Conservation (phyloP, 106 monocot genomes). For the Cymbidium sinense region DNA sequence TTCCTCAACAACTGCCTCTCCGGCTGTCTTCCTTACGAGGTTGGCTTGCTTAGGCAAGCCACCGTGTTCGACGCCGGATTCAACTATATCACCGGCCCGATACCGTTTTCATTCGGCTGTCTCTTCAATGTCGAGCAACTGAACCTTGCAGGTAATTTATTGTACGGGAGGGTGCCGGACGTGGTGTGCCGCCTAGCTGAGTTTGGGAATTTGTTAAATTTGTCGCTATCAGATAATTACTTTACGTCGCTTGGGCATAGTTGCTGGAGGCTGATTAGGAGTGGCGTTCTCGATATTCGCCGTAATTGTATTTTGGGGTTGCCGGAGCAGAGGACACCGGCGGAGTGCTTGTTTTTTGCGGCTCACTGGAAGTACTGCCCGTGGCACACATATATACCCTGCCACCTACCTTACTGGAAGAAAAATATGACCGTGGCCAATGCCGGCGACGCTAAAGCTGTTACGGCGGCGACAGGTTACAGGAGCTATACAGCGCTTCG, state of each 20-base stretch:
- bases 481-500: background rate
- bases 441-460: background rate
- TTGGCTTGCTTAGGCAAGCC: constrained; percentile 25
- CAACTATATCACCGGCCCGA: constrained; percentile 32
- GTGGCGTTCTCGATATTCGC: constrained; percentile 1
- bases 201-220: background rate
- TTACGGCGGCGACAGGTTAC: background rate
- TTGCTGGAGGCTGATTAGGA: constrained; percentile 2
- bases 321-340: background rate
- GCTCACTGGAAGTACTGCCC: background rate
- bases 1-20: constrained; percentile 44
- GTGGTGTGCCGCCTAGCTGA: constrained; percentile 19
- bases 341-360: background rate
- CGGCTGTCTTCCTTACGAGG: constrained; percentile 38
- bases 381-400: background rate
- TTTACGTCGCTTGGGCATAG: background rate
- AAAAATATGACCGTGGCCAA: background rate
- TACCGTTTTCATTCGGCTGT: constrained; percentile 43
- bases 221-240: background rate
- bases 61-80: constrained; percentile 37
- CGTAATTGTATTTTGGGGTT: constrained; percentile 1
- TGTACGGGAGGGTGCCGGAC: constrained; percentile 52
- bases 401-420: background rate
- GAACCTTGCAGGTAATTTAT: constrained; percentile 47
- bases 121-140: constrained; percentile 36